Percentiles rank a stretch among this genome's conserved stretches.
Evolutionary conservation across 441 rosid genomes (phyloP).

Genomic region (Mallotus japonicus): DNA sequence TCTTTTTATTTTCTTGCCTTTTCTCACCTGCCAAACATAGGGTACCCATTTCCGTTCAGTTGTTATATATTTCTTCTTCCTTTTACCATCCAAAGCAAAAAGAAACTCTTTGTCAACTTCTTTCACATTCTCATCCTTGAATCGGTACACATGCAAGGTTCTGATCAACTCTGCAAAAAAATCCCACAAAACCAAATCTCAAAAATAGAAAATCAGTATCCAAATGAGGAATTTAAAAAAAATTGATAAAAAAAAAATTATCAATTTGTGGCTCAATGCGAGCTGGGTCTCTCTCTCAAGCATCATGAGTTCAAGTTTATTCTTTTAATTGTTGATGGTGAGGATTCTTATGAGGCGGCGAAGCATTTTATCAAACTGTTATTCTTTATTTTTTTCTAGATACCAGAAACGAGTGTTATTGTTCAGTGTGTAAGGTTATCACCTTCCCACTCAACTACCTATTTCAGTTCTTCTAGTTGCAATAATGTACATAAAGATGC

Average conservation of each 20-base stretch:
- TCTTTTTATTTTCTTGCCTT: not conserved
- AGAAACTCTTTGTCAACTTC: conserved; percentile 56
- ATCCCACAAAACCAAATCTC: conserved; percentile 3
- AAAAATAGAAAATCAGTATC: not conserved
- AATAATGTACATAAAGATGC: not conserved
- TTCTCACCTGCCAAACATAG: not conserved
- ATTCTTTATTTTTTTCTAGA: not conserved
- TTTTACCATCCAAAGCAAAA: conserved; percentile 27
- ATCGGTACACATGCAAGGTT: conserved; percentile 66
- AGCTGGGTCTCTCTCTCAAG: not conserved
- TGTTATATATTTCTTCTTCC: not conserved
- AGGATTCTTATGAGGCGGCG: not conserved
- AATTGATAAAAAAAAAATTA: too few relatives aligned
- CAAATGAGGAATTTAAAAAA: too few relatives aligned
- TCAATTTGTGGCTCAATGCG: not conserved
- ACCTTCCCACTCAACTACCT: not conserved
- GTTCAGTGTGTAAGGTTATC: not conserved
- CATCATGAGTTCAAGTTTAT: not conserved
- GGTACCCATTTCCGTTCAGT: not conserved
- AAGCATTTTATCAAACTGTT: not conserved
- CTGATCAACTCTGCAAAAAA: conserved; percentile 50
- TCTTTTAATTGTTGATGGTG: not conserved
- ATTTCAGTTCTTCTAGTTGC: not conserved
- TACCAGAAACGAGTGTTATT: not conserved
- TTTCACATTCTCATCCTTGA: conserved; percentile 36